A percentile compares a stretch with the other conserved stretches of the same genome.
phyloP scores from a whole-genome alignment of 371 early-diverging fungal species.

The Rhizopus arrhizus region DNA sequence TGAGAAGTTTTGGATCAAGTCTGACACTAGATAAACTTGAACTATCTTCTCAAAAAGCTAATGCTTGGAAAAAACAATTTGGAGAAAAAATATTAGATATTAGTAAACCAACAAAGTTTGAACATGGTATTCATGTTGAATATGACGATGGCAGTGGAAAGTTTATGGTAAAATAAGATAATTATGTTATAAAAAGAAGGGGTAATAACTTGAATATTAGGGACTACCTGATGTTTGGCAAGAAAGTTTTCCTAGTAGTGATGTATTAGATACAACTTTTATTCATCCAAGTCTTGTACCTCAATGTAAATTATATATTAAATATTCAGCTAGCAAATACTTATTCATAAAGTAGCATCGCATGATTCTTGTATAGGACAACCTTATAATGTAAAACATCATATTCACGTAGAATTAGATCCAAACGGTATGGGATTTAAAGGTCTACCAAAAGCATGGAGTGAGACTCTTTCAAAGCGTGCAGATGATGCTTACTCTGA shows the following conservation, averaged over 20 bases:
- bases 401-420: conserved; percentile 53
- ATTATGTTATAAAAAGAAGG: background rate
- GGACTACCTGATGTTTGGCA: conserved; percentile 64
- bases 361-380: conserved; percentile 37
- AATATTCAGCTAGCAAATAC: background rate
- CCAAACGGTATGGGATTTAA: conserved; percentile 38
- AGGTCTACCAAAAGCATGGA: conserved; percentile 53
- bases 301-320: conserved; percentile 1
- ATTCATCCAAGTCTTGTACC: conserved; percentile 61
- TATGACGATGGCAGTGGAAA: conserved; percentile 53
- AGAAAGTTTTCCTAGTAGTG: conserved; percentile 51
- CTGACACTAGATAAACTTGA: conserved; percentile 24
- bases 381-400: conserved; percentile 58
- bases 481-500: no score
- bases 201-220: conserved; percentile 9
- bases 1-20: conserved; percentile 21
- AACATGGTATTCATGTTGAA: conserved; percentile 63
- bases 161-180: conserved; percentile 43
- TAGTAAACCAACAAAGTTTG: conserved; percentile 56
- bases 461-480: conserved; percentile 12
- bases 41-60: conserved; percentile 23
- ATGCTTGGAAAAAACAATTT: conserved; percentile 21
- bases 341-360: conserved; percentile 3
- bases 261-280: conserved; percentile 55
- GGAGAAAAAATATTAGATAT: conserved; percentile 53